Conservation (phyloP, 768 basidiomycete genomes). For the Amanita pseudoporphyria region DNA sequence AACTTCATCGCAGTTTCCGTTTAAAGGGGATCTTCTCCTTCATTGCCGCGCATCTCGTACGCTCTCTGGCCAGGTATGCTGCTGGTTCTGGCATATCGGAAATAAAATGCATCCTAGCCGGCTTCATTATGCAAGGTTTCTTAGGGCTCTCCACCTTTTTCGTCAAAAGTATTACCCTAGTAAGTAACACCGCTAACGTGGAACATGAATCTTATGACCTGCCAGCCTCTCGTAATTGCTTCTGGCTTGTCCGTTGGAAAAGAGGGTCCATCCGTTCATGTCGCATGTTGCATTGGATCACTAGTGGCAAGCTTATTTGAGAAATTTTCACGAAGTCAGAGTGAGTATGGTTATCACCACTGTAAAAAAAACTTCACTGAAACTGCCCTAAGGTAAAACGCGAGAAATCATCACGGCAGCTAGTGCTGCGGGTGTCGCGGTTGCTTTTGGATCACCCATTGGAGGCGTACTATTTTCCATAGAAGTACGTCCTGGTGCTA, state of each 20-base stretch:
- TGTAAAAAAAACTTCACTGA: slow-evolving; percentile 11
- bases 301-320: slow-evolving; percentile 80
- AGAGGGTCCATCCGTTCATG: slow-evolving; percentile 97
- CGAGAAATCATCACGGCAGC: slow-evolving; percentile 91
- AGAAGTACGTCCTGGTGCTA: slow-evolving; percentile 44
- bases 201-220: slow-evolving; percentile 8
- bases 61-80: slow-evolving; percentile 84
- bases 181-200: slow-evolving; percentile 27
- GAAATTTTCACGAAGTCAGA: slow-evolving; percentile 80
- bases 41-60: slow-evolving; percentile 82
- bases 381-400: slow-evolving; percentile 47
- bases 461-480: slow-evolving; percentile 97
- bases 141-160: slow-evolving; percentile 83
- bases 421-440: slow-evolving; percentile 96
- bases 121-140: slow-evolving; percentile 96
- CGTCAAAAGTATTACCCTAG: slow-evolving; percentile 91
- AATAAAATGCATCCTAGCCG: slow-evolving; percentile 95
- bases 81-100: slow-evolving; percentile 98
- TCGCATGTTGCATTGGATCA: slow-evolving; percentile 89
- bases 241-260: slow-evolving; percentile 97
- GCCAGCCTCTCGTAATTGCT: slow-evolving; percentile 90
- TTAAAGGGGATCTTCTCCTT: slow-evolving; percentile 72
- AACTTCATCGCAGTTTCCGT: background rate
- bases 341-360: slow-evolving; percentile 33
- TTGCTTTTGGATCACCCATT: slow-evolving; percentile 97